Percentiles rank a stretch among this genome's conserved stretches.
Evolutionary conservation across 2,329 filamentous ascomycete genomes (phyloP).

Genomic region (Penicillium sp.): DNA sequence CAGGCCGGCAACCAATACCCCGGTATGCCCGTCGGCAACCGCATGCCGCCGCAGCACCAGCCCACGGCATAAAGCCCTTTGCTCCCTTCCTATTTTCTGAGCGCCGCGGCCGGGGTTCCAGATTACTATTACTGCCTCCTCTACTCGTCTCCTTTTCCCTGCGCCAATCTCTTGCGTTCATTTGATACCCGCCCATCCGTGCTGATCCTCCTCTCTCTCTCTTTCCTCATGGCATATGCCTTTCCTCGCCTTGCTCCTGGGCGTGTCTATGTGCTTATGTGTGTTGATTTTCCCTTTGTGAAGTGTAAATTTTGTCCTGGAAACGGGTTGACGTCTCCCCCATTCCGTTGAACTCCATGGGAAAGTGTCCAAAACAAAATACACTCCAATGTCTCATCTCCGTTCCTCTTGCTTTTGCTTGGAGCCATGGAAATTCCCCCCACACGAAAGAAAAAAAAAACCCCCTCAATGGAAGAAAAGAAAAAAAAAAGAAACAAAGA

Average conservation of each 20-base stretch:
- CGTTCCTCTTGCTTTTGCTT: constrained; percentile 2
- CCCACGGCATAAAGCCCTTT: constrained; percentile 67
- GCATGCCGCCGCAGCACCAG: constrained; percentile 81
- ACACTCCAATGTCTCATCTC: constrained; percentile 1
- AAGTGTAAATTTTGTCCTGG: constrained; percentile 27
- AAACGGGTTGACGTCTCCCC: constrained; percentile 6
- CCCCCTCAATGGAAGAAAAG: constrained; percentile 14
- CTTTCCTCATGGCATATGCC: constrained; percentile 6
- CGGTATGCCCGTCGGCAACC: constrained; percentile 72
- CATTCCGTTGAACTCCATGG: not conserved
- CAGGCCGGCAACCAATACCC: constrained; percentile 71
- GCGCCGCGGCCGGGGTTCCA: constrained; percentile 25
- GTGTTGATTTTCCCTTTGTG: constrained; percentile 6
- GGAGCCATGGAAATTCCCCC: constrained; percentile 15
- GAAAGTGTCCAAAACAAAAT: constrained; percentile 11
- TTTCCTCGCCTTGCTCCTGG: constrained; percentile 3
- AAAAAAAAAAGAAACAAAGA: constrained; percentile 18
- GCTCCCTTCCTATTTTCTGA: constrained; percentile 20
- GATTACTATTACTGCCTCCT: constrained; percentile 31
- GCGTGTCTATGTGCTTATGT: constrained; percentile 8
- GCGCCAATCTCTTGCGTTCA: constrained; percentile 35
- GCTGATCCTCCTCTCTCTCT: constrained; percentile 24
- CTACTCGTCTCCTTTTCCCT: constrained; percentile 31
- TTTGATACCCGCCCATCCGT: constrained; percentile 44
- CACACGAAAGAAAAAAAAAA: constrained; percentile 17